These are phyloP conservation scores for Epichloe hybrida DNA, from an alignment of 2,329 filamentous ascomycete genomes.

Conservation along the genomic window DNA sequence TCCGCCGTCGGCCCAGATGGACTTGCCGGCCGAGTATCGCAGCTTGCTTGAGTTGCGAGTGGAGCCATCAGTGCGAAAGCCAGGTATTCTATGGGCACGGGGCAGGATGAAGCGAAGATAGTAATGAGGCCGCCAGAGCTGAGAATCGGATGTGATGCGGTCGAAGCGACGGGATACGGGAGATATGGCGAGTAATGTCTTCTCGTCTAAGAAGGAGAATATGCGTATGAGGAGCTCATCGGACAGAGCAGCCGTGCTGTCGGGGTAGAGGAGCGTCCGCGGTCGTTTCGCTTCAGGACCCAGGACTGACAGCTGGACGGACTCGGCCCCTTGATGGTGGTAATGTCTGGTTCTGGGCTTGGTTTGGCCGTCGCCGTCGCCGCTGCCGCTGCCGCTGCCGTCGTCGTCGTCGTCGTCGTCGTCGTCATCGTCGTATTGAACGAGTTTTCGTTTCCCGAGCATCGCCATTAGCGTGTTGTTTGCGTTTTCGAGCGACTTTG, in stretches of 20 bases:
- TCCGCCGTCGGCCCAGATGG: constrained; percentile 30
- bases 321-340: neutral
- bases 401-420: neutral
- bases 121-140: constrained; percentile 84
- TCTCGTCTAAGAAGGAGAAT: constrained; percentile 59
- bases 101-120: constrained; percentile 78
- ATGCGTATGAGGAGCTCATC: constrained; percentile 83
- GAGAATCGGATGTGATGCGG: constrained; percentile 61
- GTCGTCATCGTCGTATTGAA: constrained; percentile 2
- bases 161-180: constrained; percentile 65
- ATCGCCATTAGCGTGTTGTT: constrained; percentile 7
- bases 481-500: neutral
- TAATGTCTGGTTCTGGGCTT: neutral
- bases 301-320: neutral
- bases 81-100: constrained; percentile 61
- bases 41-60: constrained; percentile 19
- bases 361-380: neutral
- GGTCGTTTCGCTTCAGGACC: neutral
- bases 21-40: constrained; percentile 30
- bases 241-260: constrained; percentile 61
- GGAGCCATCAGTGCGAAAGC: constrained; percentile 32
- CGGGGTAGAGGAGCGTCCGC: constrained; percentile 17
- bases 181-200: constrained; percentile 48
- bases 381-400: neutral
- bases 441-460: constrained; percentile 14